Evolutionary conservation across 768 basidiomycete genomes (phyloP), one percentile per base, ranked within the genome.

Genomic region (Porphyrellus cyaneotinctus): DNA sequence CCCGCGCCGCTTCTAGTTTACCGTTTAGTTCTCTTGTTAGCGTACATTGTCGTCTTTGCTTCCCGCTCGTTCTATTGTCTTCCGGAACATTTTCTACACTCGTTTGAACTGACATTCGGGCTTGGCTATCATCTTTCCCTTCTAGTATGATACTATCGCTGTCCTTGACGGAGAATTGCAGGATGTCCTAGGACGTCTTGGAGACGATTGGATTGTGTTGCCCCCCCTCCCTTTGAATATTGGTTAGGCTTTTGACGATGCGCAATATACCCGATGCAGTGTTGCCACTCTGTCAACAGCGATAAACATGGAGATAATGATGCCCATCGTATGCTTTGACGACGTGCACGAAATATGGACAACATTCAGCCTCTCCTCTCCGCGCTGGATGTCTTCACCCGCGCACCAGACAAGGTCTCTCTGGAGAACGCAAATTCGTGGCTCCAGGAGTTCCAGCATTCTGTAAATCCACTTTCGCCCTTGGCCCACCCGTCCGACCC

Each of bases 381-480:
- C 59, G 91, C 87, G 22, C 76, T 93, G 60, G 82, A 84, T 46
- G 87, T 92, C 42, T 93, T 93, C 70, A 76, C 79, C 59, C 79
- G 83, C 54, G 85, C 86, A 48, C 89, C 95, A 30, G 90, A 95
- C 77, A 87, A 89, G 63, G 71, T 72, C 15, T 84, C 91, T 17
- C 79, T 97, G 58, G 88, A 91, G 60, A 80, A 79, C 60, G 95
- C 94, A 60, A 97, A 97, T 75, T 74, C 83, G 60, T 97, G 94
- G 94, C 85, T 99, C 57, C 88, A 94, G 75, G 93, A 95, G 72
- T 99, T 98, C 70, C 95, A 99, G 77, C 95, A 97, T 78, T 95
- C 92, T 78, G 95, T 97, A 85, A 88, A 84, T 88, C 78, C 75
- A 76, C 73, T 83, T 83, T 84, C 83, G 78, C 81, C 79, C 82